Percentiles rank a stretch among this genome's conserved stretches.
These are phyloP conservation scores for Dactylellina parvicollis DNA, from an alignment of 2,329 filamentous ascomycete genomes.

Conservation along the genomic window DNA sequence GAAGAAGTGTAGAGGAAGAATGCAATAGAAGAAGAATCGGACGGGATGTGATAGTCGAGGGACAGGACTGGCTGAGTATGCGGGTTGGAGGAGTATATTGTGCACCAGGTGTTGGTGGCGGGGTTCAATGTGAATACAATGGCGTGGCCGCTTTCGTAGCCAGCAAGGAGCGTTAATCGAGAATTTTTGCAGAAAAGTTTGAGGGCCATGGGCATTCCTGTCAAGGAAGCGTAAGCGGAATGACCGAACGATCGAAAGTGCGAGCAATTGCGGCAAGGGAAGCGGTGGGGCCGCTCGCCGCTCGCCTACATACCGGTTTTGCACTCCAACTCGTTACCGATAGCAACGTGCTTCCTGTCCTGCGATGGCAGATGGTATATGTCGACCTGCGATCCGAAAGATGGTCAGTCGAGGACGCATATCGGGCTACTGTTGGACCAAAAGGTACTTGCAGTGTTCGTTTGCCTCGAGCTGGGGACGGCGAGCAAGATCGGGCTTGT, in stretches of 20 bases:
- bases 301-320: slow-evolving; percentile 64
- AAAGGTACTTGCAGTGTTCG: slow-evolving; percentile 70
- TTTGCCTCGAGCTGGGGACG: slow-evolving; percentile 79
- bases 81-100: slow-evolving; percentile 72
- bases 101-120: slow-evolving; percentile 64
- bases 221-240: background rate
- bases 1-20: slow-evolving; percentile 76
- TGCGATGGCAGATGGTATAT: slow-evolving; percentile 84
- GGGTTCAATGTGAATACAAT: slow-evolving; percentile 67
- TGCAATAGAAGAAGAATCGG: slow-evolving; percentile 58
- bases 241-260: slow-evolving; percentile 61
- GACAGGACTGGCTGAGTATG: slow-evolving; percentile 87
- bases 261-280: no score
- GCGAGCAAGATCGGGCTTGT: slow-evolving; percentile 71
- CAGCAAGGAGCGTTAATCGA: slow-evolving; percentile 70
- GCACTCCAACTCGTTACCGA: slow-evolving; percentile 61
- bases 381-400: slow-evolving; percentile 68
- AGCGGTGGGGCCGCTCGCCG: no score
- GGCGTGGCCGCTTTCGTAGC: slow-evolving; percentile 85
- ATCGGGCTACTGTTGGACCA: background rate
- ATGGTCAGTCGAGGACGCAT: background rate
- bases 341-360: slow-evolving; percentile 71
- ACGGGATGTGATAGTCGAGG: slow-evolving; percentile 65
- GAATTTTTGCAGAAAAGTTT: slow-evolving; percentile 67
- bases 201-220: slow-evolving; percentile 90